Evolutionary conservation across 176 grass and related monocot genomes (phyloP), one percentile per base, ranked within the genome.

Genomic region (Microstegium vimineum): DNA sequence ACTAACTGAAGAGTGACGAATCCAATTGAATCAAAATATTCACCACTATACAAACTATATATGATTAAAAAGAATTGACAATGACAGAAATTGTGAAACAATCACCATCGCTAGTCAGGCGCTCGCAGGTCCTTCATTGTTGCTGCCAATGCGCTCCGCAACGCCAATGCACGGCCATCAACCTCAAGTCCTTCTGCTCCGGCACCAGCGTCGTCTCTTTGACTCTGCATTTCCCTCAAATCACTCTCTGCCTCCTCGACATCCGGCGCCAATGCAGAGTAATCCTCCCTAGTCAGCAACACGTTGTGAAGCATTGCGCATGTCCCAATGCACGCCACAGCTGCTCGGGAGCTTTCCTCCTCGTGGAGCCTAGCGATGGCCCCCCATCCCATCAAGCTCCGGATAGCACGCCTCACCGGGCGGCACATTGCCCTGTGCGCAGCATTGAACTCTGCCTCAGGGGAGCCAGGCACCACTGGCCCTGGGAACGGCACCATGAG

Each of bases 231-330:
- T 65, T n/a, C 17, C 36, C 35, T 36, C 37, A 66, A 38, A 59
- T 38, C 36, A 22, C 0, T 64, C 14, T 33, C 71, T 52, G 35
- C 34, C 12, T 36, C 82, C 10, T 17, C 34, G 23, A 84, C 86
- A 57, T 93, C 88, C 3, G 85, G 69, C 16, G 86, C 78, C 60
- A 96, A 54, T 10, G 90, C 88, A 23, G 94, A 91, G 86, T 82
- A 90, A 72, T 93, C 94, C 54, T 93, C 90, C 81, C 94, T 90
- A 5, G 87, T 76, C 49, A 96, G 80, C 81, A 96, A 45, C 78
- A 92, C 83, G 60, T 96, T 96, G 84, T 96, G 94, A 42, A 96
- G 91, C 83, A 96, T 96, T 2, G 94, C 90, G 45, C 90, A 96
- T 0, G 94, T 93, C 41, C 85, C 87, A 26, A 96, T 89, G 88